Evolutionary conservation across 306 rosid species (phyloP), one percentile per base, ranked within the genome.

Genomic region (Cyclanthera cordifolia): DNA sequence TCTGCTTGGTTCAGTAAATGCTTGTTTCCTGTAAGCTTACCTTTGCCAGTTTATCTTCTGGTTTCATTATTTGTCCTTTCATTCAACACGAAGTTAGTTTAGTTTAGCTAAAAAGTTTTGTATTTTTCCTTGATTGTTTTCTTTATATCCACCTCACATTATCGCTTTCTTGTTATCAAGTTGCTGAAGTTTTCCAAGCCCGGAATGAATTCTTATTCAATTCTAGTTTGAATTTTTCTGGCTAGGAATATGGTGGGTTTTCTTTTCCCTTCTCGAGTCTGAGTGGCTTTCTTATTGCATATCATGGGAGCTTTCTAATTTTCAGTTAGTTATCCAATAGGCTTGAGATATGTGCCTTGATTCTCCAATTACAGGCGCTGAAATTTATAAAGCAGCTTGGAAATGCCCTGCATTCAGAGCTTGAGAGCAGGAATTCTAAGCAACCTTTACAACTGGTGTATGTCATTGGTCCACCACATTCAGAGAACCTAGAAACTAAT

Each of bases 381-480:
- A 87, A 83, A 73, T 93, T 93, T 80, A 78, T 93, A 56, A 81
- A 85, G 75, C 88, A 93, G 79, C 94, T 93, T 45, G 99, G 95
- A 67, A 72, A 86, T 59, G 89, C 93, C 43, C 79, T 93, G 77
- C 99, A 88, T 79, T 87, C 94, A 69, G 81, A 72, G 58, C 73
- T 57, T 52, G 81, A 85, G 5, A 87, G 78, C 70, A 76, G 67
- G 58, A 79, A 65, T 49, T 53, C 60, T 67, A 77, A 73, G 76
- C 82, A 78, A 75, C 70, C 39, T 56, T 73, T 88, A 78, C 94
- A 87, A 81, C 73, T 93, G 82, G 72, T 93, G 48, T 93, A 82
- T 65, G 99, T 93, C 66, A 86, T 93, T 73, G 96, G 99, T 67
- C 95, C 99, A 68, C 94, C 99, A 4, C 88, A 77, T 76, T 86